Evolutionary conservation across 106 monocot species (phyloP).

Genomic region (Dioscorea dumetorum): DNA sequence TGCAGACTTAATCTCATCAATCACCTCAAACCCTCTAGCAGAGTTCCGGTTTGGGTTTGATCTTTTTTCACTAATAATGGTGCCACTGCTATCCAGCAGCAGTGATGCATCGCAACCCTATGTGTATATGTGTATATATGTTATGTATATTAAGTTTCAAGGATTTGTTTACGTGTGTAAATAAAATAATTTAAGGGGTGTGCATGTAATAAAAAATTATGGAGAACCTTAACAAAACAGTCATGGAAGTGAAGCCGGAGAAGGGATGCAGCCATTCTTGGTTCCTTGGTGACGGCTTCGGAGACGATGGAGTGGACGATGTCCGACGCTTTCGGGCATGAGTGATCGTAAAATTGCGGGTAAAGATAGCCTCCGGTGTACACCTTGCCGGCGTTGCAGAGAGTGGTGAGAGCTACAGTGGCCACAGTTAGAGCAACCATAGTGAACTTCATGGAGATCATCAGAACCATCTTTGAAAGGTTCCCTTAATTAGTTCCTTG

Average conservation of each 20-base stretch:
- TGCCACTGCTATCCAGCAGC: constrained; percentile 38
- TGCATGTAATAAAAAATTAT: neutral
- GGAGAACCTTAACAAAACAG: constrained; percentile 61
- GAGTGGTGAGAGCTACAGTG: neutral
- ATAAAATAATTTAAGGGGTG: neutral
- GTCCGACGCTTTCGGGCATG: constrained; percentile 44
- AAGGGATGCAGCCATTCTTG: constrained; percentile 62
- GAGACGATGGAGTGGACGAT: constrained; percentile 45
- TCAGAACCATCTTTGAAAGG: no score
- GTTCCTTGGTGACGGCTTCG: constrained; percentile 41
- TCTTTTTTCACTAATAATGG: constrained; percentile 44
- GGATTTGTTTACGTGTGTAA: no score
- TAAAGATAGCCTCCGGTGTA: constrained; percentile 23
- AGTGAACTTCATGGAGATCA: neutral
- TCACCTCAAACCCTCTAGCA: constrained; percentile 40
- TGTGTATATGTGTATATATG: no score
- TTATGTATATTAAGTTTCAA: no score
- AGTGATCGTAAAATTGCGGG: constrained; percentile 57
- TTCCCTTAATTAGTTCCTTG: no score
- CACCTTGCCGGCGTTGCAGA: neutral
- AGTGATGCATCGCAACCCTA: constrained; percentile 51
- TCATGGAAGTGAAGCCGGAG: constrained; percentile 66
- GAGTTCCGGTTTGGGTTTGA: constrained; percentile 50
- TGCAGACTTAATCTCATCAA: constrained; percentile 46
- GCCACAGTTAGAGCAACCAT: constrained; percentile 1